phyloP scores from a whole-genome alignment of 305 asterid species.

The Fraxinus velutina region DNA sequence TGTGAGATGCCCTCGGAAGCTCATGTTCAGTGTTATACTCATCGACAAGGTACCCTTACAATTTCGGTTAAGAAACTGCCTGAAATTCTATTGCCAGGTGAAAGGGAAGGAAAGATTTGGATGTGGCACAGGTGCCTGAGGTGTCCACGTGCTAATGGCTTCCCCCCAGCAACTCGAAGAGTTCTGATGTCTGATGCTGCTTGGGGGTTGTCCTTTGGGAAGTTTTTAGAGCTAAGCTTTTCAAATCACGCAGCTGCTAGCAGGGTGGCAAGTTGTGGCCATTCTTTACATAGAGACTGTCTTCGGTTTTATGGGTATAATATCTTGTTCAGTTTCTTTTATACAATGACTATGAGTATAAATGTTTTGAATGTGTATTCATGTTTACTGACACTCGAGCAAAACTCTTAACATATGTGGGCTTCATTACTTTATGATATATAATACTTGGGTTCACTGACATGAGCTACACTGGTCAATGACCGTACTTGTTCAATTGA shows the following conservation, averaged over 20 bases:
- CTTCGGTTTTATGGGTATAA: constrained; percentile 93
- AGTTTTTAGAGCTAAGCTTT: constrained; percentile 96
- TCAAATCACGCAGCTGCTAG: constrained; percentile 98
- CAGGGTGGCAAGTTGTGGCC: constrained; percentile 99
- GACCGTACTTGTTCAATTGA: constrained; percentile 1
- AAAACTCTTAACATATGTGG: background rate
- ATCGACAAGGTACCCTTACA: constrained; percentile 87
- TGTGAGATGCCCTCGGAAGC: constrained; percentile 97
- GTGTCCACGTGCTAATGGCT: constrained; percentile 82
- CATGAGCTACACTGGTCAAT: background rate
- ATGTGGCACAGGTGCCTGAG: constrained; percentile 99
- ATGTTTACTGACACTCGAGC: constrained; percentile 1
- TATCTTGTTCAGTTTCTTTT: constrained; percentile 19
- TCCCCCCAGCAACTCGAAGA: constrained; percentile 93
- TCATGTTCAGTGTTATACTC: constrained; percentile 94
- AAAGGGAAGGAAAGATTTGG: constrained; percentile 89
- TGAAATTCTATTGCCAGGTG: constrained; percentile 74
- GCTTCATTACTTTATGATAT: constrained; percentile 8
- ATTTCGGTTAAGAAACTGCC: constrained; percentile 89
- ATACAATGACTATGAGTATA: background rate
- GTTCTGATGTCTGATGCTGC: constrained; percentile 98
- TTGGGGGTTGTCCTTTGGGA: constrained; percentile 96
- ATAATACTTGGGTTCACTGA: constrained; percentile 9
- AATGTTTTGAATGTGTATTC: constrained; percentile 10
- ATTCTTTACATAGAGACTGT: constrained; percentile 92